phyloP scores from a whole-genome alignment of 108 stramenopile genomes.

The Fragilaria crotonensis region DNA sequence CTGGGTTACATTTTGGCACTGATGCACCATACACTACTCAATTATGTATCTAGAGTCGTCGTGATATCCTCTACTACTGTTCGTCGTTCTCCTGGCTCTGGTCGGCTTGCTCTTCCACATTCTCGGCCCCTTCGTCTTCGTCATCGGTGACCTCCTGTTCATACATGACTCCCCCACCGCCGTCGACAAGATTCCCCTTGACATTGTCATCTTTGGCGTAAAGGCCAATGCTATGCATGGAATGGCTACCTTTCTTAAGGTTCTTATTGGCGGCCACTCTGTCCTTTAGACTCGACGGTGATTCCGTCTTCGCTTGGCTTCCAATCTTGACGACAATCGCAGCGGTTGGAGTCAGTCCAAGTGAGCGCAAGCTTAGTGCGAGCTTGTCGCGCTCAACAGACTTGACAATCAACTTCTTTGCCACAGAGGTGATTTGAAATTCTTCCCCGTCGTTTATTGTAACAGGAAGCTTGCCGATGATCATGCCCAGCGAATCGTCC shows the following conservation, averaged over 20 bases:
- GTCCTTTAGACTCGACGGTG: constrained; percentile 33
- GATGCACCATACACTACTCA: too few species aligned
- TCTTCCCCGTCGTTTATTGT: constrained; percentile 25
- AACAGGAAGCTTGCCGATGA: constrained; percentile 40
- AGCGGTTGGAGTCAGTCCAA: constrained; percentile 52
- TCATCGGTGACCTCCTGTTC: constrained; percentile 80
- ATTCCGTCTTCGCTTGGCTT: constrained; percentile 8
- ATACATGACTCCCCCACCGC: constrained; percentile 78
- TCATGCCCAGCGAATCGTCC: constrained; percentile 39
- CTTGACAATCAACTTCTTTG: constrained; percentile 63
- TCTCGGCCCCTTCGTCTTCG: constrained; percentile 58
- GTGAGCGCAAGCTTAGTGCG: constrained; percentile 42
- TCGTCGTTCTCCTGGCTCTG: not conserved
- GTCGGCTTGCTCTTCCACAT: constrained; percentile 9
- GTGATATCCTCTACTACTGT: too few species aligned
- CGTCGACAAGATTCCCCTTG: constrained; percentile 78
- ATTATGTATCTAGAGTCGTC: too few species aligned
- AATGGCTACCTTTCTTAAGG: constrained; percentile 70
- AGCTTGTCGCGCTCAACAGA: constrained; percentile 47
- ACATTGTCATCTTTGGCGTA: constrained; percentile 78
- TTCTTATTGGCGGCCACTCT: constrained; percentile 52
- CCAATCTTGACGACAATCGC: constrained; percentile 57
- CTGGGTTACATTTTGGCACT: too few species aligned
- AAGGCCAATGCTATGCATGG: constrained; percentile 86
- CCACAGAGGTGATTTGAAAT: constrained; percentile 72